Conservation (phyloP, 768 basidiomycete species). For the Dacryopinax spathularia region DNA sequence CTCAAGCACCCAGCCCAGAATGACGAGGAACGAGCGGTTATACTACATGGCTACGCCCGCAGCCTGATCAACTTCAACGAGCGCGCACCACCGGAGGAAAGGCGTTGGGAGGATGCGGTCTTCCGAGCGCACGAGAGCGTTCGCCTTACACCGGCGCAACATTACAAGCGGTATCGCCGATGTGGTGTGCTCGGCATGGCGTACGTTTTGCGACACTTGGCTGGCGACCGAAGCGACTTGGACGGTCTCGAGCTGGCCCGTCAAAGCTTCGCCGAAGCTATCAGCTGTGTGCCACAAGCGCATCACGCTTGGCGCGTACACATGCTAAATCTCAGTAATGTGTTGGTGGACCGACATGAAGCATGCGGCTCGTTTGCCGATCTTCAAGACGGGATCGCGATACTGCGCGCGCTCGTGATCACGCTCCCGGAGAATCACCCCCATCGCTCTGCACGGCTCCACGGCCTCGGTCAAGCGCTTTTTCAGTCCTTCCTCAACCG, state of each 20-base stretch:
- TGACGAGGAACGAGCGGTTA: not conserved
- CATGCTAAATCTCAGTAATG: not conserved
- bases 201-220: not conserved
- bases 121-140: not conserved
- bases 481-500: not conserved
- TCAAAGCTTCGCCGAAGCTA: not conserved
- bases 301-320: not conserved
- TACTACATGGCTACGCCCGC: not conserved
- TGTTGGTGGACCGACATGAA: not conserved
- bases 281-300: not conserved
- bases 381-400: not conserved
- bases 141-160: not conserved
- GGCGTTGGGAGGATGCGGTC: not conserved
- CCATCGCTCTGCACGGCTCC: not conserved
- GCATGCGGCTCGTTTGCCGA: not conserved
- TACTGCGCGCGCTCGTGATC: not conserved
- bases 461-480: not conserved
- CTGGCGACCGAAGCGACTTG: not conserved
- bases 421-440: not conserved
- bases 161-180: not conserved
- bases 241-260: not conserved
- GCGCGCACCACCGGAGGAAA: not conserved
- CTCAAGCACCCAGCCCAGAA: not conserved
- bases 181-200: not conserved
- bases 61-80: not conserved